Base-by-base conservation (phyloP, 2,329 filamentous ascomycete species). In the Colletotrichum sp. region DNA sequence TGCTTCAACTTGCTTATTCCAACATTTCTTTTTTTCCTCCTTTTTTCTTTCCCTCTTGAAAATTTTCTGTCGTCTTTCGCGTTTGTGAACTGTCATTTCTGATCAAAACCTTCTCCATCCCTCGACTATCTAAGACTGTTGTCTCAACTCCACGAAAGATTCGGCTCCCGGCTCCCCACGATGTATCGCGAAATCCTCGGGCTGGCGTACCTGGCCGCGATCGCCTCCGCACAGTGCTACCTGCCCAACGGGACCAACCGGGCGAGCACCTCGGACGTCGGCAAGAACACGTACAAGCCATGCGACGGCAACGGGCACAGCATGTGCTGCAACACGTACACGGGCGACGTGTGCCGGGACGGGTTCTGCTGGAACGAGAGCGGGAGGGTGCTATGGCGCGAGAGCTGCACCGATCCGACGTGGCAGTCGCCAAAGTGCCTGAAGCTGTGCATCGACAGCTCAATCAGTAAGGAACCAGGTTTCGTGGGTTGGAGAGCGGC, bases 321-420 rank as follows among this genome's bases (percentile, higher is more conserved):
- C 63, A 75, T 72, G 69, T 75, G 73, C 69, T 75, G 69, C 57
- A 72, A 75, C 36, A 66, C 57, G 3, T 59, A 34, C 48, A 36
- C 57, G 13, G 73, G 69, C 8, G 69, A 72, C 15, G 28, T 52
- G 39, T 75, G 73, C 5, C 52, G 44, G 13, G 68, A 72, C 28
- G 73, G 73, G 8, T 57, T 75, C 3, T 75, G 73, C 39, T 75
- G 65, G 63, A 75, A 72, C 15, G 34, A 59, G n/a, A 28, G 28
- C 8, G 28, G 30, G 6, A 57, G 60, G 26, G 48, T 39, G 8
- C n/a, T 78, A 15, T 80, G 78, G 77, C 76, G 79, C 39, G 78
- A 78, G 71, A 77, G 77, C 52, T 81, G 79, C 69, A 80, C 79
- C 18, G 80, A 81, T 64, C 74, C 67, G 24, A 79, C 80, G 18